Conservation (phyloP, 2,329 filamentous ascomycete species). For the Aspergillus sp. region DNA sequence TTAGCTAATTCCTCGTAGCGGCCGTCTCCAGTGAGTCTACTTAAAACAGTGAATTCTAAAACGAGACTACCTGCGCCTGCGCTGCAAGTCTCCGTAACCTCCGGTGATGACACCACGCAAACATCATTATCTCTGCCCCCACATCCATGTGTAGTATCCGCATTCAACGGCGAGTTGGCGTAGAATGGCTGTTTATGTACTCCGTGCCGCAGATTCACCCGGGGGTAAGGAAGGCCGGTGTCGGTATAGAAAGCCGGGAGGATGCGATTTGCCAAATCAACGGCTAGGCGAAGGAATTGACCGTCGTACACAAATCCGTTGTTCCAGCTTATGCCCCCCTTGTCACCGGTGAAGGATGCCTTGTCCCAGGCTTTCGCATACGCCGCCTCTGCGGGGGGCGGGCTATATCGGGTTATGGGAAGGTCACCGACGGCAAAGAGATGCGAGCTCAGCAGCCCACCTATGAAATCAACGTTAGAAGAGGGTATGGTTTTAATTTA, state of each 20-base stretch:
- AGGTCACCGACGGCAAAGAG: conserved; percentile 88
- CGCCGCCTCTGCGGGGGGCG: conserved; percentile 41
- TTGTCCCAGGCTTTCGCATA: conserved; percentile 46
- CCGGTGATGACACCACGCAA: conserved; percentile 43
- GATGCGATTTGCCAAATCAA: conserved; percentile 79
- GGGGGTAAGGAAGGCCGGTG: conserved; percentile 90
- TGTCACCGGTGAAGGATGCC: conserved; percentile 19
- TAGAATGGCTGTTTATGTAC: conserved; percentile 74
- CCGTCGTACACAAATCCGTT: conserved; percentile 82
- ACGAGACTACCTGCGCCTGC: conserved; percentile 95
- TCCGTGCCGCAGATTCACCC: conserved; percentile 86
- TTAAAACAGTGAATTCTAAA: conserved; percentile 88
- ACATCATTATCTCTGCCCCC: conserved; percentile 36
- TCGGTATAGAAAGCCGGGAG: conserved; percentile 89
- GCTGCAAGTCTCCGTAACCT: conserved; percentile 95
- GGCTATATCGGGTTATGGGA: conserved; percentile 76
- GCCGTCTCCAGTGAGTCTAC: conserved; percentile 78
- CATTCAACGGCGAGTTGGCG: conserved; percentile 75
- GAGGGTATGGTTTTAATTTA: not conserved
- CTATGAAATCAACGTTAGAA: conserved; percentile 35
- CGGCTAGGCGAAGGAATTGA: conserved; percentile 83
- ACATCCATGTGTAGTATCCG: conserved; percentile 38
- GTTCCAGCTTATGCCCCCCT: conserved; percentile 63
- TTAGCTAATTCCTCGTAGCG: conserved; percentile 91
- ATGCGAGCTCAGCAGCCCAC: conserved; percentile 88